phyloP scores from a whole-genome alignment of 2,329 filamentous ascomycete species.

The Aspergillus tubingensis region DNA sequence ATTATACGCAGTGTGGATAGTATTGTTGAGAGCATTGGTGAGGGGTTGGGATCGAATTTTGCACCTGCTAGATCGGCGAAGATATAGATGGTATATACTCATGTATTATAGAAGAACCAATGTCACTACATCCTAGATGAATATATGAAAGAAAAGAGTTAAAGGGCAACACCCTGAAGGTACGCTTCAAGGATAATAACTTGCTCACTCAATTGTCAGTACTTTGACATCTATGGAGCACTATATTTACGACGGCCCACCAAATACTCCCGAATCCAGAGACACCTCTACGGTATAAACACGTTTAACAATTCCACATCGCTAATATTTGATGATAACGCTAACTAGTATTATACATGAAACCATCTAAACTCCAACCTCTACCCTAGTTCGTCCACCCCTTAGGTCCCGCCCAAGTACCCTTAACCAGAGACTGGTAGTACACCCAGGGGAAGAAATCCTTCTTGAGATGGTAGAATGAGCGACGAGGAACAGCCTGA shows the following conservation, averaged over 20 bases:
- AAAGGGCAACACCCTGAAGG: too few species aligned
- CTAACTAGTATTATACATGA: neutral
- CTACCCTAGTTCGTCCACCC: slow-evolving; percentile 44
- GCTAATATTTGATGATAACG: too few species aligned
- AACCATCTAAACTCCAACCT: neutral
- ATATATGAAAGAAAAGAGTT: too few species aligned
- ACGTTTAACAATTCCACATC: too few species aligned
- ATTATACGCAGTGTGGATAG: slow-evolving; percentile 62
- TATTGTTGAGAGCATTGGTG: slow-evolving; percentile 55
- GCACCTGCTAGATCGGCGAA: slow-evolving; percentile 50
- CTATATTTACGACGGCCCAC: too few species aligned
- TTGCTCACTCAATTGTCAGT: too few species aligned
- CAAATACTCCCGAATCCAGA: too few species aligned
- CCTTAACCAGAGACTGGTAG: slow-evolving; percentile 61
- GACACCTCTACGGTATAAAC: too few species aligned
- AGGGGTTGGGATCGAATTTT: slow-evolving; percentile 57
- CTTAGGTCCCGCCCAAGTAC: slow-evolving; percentile 63
- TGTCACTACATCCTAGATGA: too few species aligned
- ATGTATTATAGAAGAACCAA: neutral
- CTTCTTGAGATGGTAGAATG: slow-evolving; percentile 66
- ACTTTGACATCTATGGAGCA: too few species aligned
- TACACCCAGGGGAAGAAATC: slow-evolving; percentile 71
- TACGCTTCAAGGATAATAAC: too few species aligned
- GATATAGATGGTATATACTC: slow-evolving; percentile 22
- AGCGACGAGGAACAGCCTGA: slow-evolving; percentile 56